A percentile compares a stretch with the other conserved stretches of the same genome.
phyloP scores from a whole-genome alignment of 2,329 filamentous ascomycete genomes.

The Zasmidium cellare region DNA sequence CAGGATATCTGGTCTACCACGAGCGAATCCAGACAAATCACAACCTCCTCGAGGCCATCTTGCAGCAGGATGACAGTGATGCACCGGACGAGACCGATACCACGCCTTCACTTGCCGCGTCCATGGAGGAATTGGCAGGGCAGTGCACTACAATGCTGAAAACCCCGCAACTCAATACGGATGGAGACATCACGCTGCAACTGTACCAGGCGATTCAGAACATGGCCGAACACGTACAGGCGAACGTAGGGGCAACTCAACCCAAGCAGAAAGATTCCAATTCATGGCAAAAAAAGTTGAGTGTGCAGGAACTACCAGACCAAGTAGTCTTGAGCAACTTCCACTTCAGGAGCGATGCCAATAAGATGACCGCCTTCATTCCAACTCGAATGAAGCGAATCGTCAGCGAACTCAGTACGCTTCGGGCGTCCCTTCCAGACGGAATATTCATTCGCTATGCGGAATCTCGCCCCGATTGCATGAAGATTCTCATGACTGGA shows the following conservation, averaged over 20 bases:
- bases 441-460: constrained; percentile 60
- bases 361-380: not conserved
- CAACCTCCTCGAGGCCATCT: too few species aligned
- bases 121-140: too few species aligned
- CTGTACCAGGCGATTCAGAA: too few species aligned
- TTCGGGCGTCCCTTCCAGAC: constrained; percentile 49
- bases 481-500: constrained; percentile 59
- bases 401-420: constrained; percentile 56
- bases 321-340: not conserved
- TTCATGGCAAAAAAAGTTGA: not conserved
- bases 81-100: too few species aligned
- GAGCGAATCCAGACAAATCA: constrained; percentile 28
- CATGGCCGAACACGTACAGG: too few species aligned
- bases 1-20: constrained; percentile 34
- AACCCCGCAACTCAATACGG: too few species aligned
- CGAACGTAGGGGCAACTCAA: too few species aligned
- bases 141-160: too few species aligned
- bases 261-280: constrained; percentile 6
- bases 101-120: too few species aligned
- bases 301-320: not conserved
- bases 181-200: too few species aligned
- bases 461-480: constrained; percentile 56
- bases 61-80: too few species aligned
- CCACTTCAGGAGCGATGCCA: not conserved
- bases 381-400: constrained; percentile 51